Evolutionary conservation across 139 green algal genomes (phyloP).

Genomic region (Trebouxia sp.): DNA sequence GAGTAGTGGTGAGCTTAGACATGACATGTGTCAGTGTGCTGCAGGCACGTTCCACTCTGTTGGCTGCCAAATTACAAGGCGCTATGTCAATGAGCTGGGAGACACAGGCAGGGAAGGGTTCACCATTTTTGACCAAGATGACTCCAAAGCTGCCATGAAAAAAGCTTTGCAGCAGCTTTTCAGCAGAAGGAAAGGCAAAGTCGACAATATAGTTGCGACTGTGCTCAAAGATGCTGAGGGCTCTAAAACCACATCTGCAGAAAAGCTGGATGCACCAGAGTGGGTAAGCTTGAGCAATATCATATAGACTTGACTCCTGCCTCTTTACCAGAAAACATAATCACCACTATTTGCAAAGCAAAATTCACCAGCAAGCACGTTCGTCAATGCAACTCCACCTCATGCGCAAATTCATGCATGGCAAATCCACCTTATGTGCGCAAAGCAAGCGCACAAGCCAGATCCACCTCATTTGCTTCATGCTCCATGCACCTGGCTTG

Average conservation of each 20-base stretch:
- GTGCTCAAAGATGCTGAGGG: not conserved
- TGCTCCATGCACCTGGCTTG: too few species aligned
- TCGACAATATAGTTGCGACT: not conserved
- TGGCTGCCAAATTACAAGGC: slow-evolving; percentile 39
- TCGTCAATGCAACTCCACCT: too few species aligned
- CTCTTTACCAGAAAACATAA: too few species aligned
- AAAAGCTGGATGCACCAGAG: too few species aligned
- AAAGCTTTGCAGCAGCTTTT: slow-evolving; percentile 15
- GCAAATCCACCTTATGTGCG: too few species aligned
- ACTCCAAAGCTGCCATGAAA: slow-evolving; percentile 35
- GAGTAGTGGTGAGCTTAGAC: too few species aligned
- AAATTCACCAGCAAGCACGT: too few species aligned
- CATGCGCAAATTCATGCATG: too few species aligned
- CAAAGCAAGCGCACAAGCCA: too few species aligned
- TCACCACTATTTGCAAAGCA: too few species aligned
- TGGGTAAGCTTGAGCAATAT: not conserved
- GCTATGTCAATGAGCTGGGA: not conserved
- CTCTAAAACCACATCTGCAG: not conserved
- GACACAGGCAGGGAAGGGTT: slow-evolving; percentile 28
- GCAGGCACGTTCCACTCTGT: slow-evolving; percentile 75
- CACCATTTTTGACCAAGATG: slow-evolving; percentile 48
- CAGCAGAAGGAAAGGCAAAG: not conserved
- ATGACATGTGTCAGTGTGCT: not conserved
- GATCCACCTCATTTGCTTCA: too few species aligned
- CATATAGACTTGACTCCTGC: not conserved